Evolutionary conservation across 1,284 basidiomycete species (phyloP), one percentile per base, ranked within the genome.

Genomic region (Irpex sp.): DNA sequence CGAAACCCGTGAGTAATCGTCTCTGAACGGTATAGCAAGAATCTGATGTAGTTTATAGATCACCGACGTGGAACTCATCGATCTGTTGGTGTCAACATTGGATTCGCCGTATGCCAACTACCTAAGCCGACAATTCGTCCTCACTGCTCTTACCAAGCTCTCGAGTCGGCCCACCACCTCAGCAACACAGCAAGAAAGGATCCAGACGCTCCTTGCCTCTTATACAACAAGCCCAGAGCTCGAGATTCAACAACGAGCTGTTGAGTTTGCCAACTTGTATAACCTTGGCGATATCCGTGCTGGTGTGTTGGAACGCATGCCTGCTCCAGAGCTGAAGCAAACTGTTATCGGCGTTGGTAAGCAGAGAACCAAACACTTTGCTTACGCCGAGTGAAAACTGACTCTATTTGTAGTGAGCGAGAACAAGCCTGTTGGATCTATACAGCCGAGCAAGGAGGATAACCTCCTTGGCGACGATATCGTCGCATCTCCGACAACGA

Each of bases 241-340:
- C 21, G 97, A 99, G 77, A 83, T 97, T 56, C 97, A 99, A 75
- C 96, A 98, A 75, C 88, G 97, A 54, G 90, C 95, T 0, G 94
- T 99, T 6, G 97, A 99, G 76, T 98, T 96, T 75, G 91, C 91
- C 0, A 93, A 87, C 70, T 75, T 99, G 67, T 92, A 96, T 72
- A 83, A 80, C 40, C 74, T 91, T 15, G 86, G 86, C 19, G 91
- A 94, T 51, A 81, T 96, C 38, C 85, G 89, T 62, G 85, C 86
- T n/a, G 97, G 96, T 55, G 96, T 99, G 0, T 77, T 99, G 64
- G 97, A 99, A 79, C 87, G 95, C 62, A 99, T 99, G 97, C 97
- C 97, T 5, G 93, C 95, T 4, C 97, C 97, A 2, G 97, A 99
- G 76, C 80, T 99, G 71, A 96, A 94, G 77, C 90, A 92, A 21